These are phyloP conservation scores for Debaryomyces castellii DNA, from an alignment of 805 yeast genomes.

Conservation along the genomic window DNA sequence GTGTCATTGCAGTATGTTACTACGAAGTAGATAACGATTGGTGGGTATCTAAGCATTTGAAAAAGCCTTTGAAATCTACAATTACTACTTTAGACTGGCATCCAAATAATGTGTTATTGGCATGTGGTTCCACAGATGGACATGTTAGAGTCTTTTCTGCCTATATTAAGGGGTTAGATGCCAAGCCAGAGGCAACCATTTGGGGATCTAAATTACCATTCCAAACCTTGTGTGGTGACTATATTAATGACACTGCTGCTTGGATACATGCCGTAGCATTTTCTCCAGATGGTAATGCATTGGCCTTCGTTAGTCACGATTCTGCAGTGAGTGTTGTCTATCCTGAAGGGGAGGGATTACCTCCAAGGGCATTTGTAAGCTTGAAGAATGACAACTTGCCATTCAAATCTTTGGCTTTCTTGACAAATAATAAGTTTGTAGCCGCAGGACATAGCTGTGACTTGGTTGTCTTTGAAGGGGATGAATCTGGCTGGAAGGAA, in stretches of 20 bases:
- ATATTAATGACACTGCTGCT: constrained; percentile 64
- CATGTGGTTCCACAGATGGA: constrained; percentile 92
- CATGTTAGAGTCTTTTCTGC: constrained; percentile 88
- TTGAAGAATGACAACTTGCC: constrained; percentile 75
- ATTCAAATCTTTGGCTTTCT: constrained; percentile 72
- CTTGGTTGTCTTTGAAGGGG: constrained; percentile 81
- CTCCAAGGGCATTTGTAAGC: constrained; percentile 59
- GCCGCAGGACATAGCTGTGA: constrained; percentile 94
- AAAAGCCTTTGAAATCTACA: constrained; percentile 90
- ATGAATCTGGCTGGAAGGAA: constrained; percentile 62
- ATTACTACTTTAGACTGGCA: constrained; percentile 88
- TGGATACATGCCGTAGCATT: constrained; percentile 93
- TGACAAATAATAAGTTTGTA: constrained; percentile 62
- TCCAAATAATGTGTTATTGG: constrained; percentile 83
- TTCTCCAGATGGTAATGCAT: constrained; percentile 72
- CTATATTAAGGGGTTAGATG: constrained; percentile 83
- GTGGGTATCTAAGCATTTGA: constrained; percentile 99
- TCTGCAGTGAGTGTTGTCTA: constrained; percentile 79
- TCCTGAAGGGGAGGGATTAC: constrained; percentile 64
- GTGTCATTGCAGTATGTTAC: constrained; percentile 93
- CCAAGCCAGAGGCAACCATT: constrained; percentile 72
- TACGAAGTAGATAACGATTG: constrained; percentile 95
- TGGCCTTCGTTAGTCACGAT: constrained; percentile 86
- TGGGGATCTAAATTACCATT: constrained; percentile 98
- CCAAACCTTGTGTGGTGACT: constrained; percentile 86